phyloP scores from a whole-genome alignment of 2,329 filamentous ascomycete species.

The Paraconiothyrium brasiliense region DNA sequence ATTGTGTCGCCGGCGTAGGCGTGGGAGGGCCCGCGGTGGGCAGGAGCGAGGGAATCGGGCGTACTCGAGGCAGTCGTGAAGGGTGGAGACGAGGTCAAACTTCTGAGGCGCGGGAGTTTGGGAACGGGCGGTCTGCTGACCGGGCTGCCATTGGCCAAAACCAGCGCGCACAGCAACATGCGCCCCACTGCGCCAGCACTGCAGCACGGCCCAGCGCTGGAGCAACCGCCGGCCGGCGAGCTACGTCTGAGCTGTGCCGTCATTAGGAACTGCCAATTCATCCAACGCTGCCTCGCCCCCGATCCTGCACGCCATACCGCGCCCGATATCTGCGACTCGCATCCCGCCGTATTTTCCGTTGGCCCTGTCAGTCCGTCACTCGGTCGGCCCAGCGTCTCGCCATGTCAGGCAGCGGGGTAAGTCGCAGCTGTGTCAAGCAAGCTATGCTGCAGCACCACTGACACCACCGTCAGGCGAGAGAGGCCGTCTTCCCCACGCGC shows the following conservation, averaged over 20 bases:
- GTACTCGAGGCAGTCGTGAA: conserved; percentile 39
- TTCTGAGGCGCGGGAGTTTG: conserved; percentile 18
- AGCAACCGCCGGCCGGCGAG: too few species aligned
- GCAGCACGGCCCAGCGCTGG: background rate
- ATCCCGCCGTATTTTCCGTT: conserved; percentile 12
- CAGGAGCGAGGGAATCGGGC: conserved; percentile 26
- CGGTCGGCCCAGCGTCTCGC: conserved; percentile 36
- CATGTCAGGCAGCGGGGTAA: conserved; percentile 66
- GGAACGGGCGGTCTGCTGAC: conserved; percentile 19
- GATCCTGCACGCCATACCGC: background rate
- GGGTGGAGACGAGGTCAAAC: conserved; percentile 24
- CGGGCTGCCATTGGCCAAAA: conserved; percentile 3
- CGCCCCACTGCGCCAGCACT: background rate
- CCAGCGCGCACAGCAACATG: conserved; percentile 23
- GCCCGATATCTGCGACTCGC: conserved; percentile 5
- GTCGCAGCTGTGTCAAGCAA: conserved; percentile 37
- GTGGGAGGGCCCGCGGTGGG: conserved; percentile 43
- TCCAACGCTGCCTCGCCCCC: conserved; percentile 1
- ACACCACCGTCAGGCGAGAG: conserved; percentile 74
- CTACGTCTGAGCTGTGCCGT: conserved; percentile 13
- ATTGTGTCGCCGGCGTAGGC: conserved; percentile 49
- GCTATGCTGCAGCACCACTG: conserved; percentile 31
- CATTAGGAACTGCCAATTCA: conserved; percentile 1
- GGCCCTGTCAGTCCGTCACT: conserved; percentile 18
- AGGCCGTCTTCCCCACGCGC: conserved; percentile 96